Percentiles rank a stretch among this genome's conserved stretches.
Conservation (phyloP, 257 asterid genomes). For the Petrea volubilis region DNA sequence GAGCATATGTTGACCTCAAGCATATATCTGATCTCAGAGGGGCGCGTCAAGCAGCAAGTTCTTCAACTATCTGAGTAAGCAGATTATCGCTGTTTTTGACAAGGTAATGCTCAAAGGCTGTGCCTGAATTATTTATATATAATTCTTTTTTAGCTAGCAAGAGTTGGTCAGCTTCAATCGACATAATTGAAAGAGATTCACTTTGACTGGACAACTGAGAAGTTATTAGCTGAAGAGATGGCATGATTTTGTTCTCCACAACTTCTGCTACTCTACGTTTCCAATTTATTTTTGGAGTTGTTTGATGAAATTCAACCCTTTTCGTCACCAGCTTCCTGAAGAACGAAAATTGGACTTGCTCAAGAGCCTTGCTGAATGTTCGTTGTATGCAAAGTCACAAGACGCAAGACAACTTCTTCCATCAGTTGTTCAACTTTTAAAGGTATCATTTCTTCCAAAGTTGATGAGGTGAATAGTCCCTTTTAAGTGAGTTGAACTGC, state of each 20-base stretch:
- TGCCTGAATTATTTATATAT: not conserved
- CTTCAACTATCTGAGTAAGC: constrained; percentile 74
- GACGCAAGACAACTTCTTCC: constrained; percentile 92
- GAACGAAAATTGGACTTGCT: constrained; percentile 75
- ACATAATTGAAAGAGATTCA: not conserved
- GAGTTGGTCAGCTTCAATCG: constrained; percentile 3
- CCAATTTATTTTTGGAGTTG: not conserved
- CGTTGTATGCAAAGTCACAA: constrained; percentile 76
- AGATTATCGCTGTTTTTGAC: constrained; percentile 86
- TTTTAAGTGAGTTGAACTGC: not conserved
- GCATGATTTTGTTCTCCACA: constrained; percentile 9
- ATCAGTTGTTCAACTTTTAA: constrained; percentile 78
- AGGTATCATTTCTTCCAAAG: constrained; percentile 46
- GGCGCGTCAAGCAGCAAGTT: constrained; percentile 92
- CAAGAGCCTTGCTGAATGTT: constrained; percentile 85
- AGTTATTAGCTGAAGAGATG: constrained; percentile 5
- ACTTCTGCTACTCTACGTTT: constrained; percentile 1
- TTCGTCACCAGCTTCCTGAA: constrained; percentile 73
- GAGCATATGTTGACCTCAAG: constrained; percentile 23
- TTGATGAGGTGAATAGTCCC: constrained; percentile 10
- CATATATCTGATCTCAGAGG: constrained; percentile 53
- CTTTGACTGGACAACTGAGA: constrained; percentile 15
- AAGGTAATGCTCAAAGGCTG: constrained; percentile 55
- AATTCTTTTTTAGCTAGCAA: constrained; percentile 10
- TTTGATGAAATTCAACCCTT: constrained; percentile 16